A percentile compares a stretch with the other conserved stretches of the same genome.
These are phyloP conservation scores for Candida sithepensis DNA, from an alignment of 805 yeast genomes.

Conservation along the genomic window DNA sequence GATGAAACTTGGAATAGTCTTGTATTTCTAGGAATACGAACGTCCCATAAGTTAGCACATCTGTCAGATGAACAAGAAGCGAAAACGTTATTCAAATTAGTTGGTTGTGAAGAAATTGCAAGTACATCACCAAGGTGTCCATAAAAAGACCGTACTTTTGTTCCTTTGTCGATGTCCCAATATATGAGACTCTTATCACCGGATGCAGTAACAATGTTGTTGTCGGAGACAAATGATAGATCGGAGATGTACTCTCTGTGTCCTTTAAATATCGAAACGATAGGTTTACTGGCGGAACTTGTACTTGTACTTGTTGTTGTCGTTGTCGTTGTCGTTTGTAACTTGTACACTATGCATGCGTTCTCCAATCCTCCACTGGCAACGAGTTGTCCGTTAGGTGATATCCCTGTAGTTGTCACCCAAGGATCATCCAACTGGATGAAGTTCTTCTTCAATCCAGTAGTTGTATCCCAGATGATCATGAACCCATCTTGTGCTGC, in stretches of 20 bases:
- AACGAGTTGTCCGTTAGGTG: conserved; percentile 61
- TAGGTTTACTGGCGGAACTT: conserved; percentile 3
- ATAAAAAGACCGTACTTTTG: conserved; percentile 46
- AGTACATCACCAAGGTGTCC: conserved; percentile 76
- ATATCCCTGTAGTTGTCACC: conserved; percentile 71
- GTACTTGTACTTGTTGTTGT: not conserved
- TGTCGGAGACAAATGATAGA: conserved; percentile 59
- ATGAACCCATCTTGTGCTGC: conserved; percentile 87
- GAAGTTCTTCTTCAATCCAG: conserved; percentile 68
- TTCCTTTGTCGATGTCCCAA: conserved; percentile 75
- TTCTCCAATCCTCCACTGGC: conserved; percentile 87
- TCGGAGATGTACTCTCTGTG: conserved; percentile 82
- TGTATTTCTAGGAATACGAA: conserved; percentile 38
- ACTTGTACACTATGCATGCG: conserved; percentile 64
- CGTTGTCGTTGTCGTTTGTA: conserved; percentile 24
- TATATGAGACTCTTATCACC: conserved; percentile 78
- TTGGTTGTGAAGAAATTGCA: conserved; percentile 35
- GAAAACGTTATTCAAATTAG: conserved; percentile 34
- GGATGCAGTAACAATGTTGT: conserved; percentile 60
- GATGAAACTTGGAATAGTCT: conserved; percentile 48
- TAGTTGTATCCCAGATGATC: conserved; percentile 75
- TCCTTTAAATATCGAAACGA: conserved; percentile 62
- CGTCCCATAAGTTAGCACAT: conserved; percentile 63
- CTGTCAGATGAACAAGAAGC: conserved; percentile 71
- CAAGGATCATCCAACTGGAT: conserved; percentile 73